phyloP scores from a whole-genome alignment of 1,284 basidiomycete genomes.

The Singerocomus inundabilis region DNA sequence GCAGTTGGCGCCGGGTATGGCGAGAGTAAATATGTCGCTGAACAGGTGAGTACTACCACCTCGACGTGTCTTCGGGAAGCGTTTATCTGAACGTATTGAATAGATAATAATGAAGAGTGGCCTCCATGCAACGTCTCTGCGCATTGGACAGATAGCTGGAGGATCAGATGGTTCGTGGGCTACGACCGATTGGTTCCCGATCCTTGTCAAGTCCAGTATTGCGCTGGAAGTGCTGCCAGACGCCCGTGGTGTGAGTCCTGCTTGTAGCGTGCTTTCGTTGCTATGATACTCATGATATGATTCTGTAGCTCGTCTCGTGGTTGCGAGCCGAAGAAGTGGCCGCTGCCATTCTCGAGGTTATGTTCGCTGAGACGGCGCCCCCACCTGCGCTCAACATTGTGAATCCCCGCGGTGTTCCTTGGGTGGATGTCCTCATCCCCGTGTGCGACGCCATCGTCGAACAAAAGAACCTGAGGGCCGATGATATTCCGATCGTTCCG shows the following conservation, averaged over 20 bases:
- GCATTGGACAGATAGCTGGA: constrained; percentile 30
- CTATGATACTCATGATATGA: background rate
- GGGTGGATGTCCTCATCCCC: constrained; percentile 14
- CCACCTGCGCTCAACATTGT: constrained; percentile 20
- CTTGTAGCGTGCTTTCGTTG: background rate
- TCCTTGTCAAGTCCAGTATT: constrained; percentile 27
- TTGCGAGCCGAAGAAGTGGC: constrained; percentile 23
- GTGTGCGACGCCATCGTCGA: constrained; percentile 9
- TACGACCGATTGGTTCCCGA: constrained; percentile 29
- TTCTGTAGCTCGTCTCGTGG: constrained; percentile 23
- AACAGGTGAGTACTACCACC: constrained; percentile 1
- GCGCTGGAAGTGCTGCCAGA: constrained; percentile 30
- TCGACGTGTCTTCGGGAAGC: background rate
- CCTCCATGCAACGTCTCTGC: constrained; percentile 22
- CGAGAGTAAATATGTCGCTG: constrained; percentile 9
- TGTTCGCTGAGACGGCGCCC: constrained; percentile 7
- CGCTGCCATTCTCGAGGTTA: constrained; percentile 13
- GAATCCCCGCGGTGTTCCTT: constrained; percentile 21
- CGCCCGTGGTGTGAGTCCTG: constrained; percentile 19
- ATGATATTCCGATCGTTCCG: background rate
- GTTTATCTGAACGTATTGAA: background rate
- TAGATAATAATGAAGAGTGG: constrained; percentile 24
- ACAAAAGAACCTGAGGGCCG: background rate
- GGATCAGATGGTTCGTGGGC: constrained; percentile 27
- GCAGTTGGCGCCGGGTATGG: constrained; percentile 10